phyloP scores from a whole-genome alignment of 2,329 filamentous ascomycete genomes.

The Leptographium radiaticola region DNA sequence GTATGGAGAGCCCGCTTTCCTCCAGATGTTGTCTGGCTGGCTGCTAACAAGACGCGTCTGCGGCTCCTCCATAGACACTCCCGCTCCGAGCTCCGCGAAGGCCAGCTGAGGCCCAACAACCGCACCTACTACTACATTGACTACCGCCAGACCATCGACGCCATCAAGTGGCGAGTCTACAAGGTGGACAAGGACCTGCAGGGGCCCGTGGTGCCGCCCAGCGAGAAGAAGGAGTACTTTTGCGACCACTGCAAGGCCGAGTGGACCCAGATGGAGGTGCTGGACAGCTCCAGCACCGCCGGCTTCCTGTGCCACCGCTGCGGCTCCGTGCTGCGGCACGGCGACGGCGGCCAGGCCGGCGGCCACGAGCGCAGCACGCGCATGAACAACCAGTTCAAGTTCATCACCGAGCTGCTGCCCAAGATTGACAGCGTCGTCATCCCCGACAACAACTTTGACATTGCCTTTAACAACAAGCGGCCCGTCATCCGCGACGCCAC shows the following conservation, averaged over 20 bases:
- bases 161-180: slow-evolving; percentile 89
- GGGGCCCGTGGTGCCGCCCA: slow-evolving; percentile 62
- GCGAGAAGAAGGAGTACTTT: slow-evolving; percentile 84
- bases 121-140: slow-evolving; percentile 97
- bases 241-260: slow-evolving; percentile 72
- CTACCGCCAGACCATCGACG: slow-evolving; percentile 86
- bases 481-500: slow-evolving; percentile 54
- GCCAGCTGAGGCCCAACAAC: slow-evolving; percentile 68
- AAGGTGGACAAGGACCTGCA: slow-evolving; percentile 82
- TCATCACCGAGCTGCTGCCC: slow-evolving; percentile 62
- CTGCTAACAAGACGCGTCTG: not conserved
- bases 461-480: slow-evolving; percentile 48
- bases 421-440: slow-evolving; percentile 64
- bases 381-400: slow-evolving; percentile 67
- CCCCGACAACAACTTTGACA: slow-evolving; percentile 62
- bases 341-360: slow-evolving; percentile 53
- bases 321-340: slow-evolving; percentile 47
- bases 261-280: slow-evolving; percentile 80
- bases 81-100: slow-evolving; percentile 65
- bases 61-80: slow-evolving; percentile 39
- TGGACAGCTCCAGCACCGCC: slow-evolving; percentile 56
- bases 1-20: slow-evolving; percentile 27
- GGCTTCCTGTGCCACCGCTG: slow-evolving; percentile 83
- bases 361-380: slow-evolving; percentile 61
- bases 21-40: not conserved